phyloP scores from a whole-genome alignment of 1,284 basidiomycete genomes.

The Apiotrichum laibachii region DNA sequence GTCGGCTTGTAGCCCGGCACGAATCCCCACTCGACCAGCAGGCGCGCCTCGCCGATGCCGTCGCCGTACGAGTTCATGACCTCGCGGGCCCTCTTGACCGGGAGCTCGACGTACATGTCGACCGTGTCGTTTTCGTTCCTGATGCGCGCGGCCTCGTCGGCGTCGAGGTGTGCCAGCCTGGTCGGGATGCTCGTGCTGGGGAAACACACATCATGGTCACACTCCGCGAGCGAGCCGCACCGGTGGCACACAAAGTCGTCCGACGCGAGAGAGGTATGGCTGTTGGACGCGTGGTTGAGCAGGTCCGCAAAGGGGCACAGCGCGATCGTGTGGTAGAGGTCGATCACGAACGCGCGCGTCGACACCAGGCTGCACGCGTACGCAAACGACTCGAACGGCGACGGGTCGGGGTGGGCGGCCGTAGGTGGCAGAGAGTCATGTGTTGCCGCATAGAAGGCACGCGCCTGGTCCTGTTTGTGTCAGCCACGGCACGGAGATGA shows the following conservation, averaged over 20 bases:
- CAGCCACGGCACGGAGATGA: no score
- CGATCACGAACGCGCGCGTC: slow-evolving; percentile 82
- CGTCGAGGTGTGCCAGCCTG: slow-evolving; percentile 32
- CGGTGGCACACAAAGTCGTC: slow-evolving; percentile 77
- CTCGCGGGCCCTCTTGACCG: slow-evolving; percentile 56
- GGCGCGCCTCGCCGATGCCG: slow-evolving; percentile 64
- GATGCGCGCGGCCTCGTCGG: slow-evolving; percentile 15
- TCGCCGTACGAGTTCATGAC: slow-evolving; percentile 84
- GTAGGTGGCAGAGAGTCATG: slow-evolving; percentile 31
- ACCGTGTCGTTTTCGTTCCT: slow-evolving; percentile 32
- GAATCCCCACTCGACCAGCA: slow-evolving; percentile 74
- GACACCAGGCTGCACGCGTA: slow-evolving; percentile 76
- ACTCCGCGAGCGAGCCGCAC: slow-evolving; percentile 73
- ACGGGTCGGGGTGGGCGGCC: slow-evolving; percentile 18
- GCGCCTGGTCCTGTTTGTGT: slow-evolving; percentile 31
- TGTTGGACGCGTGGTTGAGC: slow-evolving; percentile 67
- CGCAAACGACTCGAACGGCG: slow-evolving; percentile 59
- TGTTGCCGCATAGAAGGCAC: slow-evolving; percentile 31
- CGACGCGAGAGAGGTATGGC: slow-evolving; percentile 56
- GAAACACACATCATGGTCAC: slow-evolving; percentile 62
- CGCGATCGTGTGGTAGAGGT: slow-evolving; percentile 75
- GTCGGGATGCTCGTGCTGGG: slow-evolving; percentile 9
- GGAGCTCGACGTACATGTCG: slow-evolving; percentile 45
- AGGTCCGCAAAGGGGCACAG: slow-evolving; percentile 88
- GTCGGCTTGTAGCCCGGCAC: slow-evolving; percentile 14